phyloP scores from a whole-genome alignment of 2,329 filamentous ascomycete genomes.

The Penicillium sp. region DNA sequence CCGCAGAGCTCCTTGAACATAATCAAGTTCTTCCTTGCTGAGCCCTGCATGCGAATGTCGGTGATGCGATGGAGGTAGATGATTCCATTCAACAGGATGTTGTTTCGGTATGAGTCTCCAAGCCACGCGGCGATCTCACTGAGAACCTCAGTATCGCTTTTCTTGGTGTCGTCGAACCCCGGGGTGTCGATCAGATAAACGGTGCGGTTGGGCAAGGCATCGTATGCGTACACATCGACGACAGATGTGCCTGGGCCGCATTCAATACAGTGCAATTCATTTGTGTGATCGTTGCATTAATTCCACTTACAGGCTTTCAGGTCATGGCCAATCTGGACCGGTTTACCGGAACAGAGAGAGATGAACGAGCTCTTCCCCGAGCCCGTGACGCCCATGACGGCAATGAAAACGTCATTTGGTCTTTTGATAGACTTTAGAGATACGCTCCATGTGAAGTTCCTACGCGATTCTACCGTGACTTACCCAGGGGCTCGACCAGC shows the following conservation, averaged over 20 bases:
- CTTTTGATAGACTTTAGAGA: not conserved
- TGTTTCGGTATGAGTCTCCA: constrained; percentile 20
- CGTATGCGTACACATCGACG: constrained; percentile 18
- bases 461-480: not conserved
- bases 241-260: constrained; percentile 12
- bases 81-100: constrained; percentile 30
- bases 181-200: constrained; percentile 42
- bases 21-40: constrained; percentile 31
- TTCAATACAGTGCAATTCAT: constrained; percentile 12
- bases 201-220: constrained; percentile 8
- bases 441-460: not conserved
- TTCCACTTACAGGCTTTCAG: constrained; percentile 20
- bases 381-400: constrained; percentile 45
- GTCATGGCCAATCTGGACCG: constrained; percentile 8
- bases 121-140: constrained; percentile 35
- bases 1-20: constrained; percentile 45
- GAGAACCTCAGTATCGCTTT: constrained; percentile 39
- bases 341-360: constrained; percentile 12
- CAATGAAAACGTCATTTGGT: constrained; percentile 26
- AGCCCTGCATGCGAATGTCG: constrained; percentile 34
- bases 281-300: constrained; percentile 16
- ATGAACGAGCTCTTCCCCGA: constrained; percentile 44
- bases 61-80: constrained; percentile 43
- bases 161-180: constrained; percentile 43
- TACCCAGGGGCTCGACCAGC: constrained; percentile 1